Conservation (phyloP, 257 asterid genomes). For the Solanum lycopersicoides region DNA sequence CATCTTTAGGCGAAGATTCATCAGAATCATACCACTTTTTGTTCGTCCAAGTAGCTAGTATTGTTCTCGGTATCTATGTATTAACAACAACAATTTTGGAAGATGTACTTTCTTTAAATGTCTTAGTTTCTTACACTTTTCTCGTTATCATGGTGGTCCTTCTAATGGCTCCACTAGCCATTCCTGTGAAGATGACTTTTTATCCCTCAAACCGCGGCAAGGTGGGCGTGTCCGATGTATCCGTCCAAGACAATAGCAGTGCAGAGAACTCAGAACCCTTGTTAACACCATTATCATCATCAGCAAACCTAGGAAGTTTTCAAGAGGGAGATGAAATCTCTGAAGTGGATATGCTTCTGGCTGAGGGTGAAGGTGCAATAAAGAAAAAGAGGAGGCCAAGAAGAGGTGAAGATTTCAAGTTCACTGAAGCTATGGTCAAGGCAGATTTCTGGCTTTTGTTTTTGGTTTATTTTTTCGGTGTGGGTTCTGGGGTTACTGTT, state of each 20-base stretch:
- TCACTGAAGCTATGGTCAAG: slow-evolving; percentile 48
- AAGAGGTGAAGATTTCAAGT: slow-evolving; percentile 59
- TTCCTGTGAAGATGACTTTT: slow-evolving; percentile 63
- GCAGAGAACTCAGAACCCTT: slow-evolving; percentile 27
- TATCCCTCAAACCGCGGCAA: slow-evolving; percentile 29
- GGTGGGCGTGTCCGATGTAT: neutral
- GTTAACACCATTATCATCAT: slow-evolving; percentile 25
- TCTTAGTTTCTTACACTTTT: slow-evolving; percentile 20
- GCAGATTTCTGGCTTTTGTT: slow-evolving; percentile 79
- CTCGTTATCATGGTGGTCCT: slow-evolving; percentile 41
- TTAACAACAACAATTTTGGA: slow-evolving; percentile 41
- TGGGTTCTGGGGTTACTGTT: slow-evolving; percentile 69
- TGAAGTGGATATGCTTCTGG: slow-evolving; percentile 52
- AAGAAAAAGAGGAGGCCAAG: slow-evolving; percentile 50
- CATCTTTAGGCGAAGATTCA: slow-evolving; percentile 48
- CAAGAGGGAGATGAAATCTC: slow-evolving; percentile 20
- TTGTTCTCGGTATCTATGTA: slow-evolving; percentile 47
- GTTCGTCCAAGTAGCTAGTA: slow-evolving; percentile 51
- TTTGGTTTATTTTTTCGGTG: slow-evolving; percentile 57
- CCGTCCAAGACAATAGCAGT: neutral
- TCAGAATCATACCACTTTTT: slow-evolving; percentile 45
- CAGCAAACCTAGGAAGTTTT: slow-evolving; percentile 18
- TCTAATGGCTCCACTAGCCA: slow-evolving; percentile 59
- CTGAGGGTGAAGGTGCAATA: slow-evolving; percentile 54
- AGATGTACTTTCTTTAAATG: slow-evolving; percentile 18